These are phyloP conservation scores for Incumbomyces lentus DNA, from an alignment of 2,329 filamentous ascomycete species.

Conservation along the genomic window DNA sequence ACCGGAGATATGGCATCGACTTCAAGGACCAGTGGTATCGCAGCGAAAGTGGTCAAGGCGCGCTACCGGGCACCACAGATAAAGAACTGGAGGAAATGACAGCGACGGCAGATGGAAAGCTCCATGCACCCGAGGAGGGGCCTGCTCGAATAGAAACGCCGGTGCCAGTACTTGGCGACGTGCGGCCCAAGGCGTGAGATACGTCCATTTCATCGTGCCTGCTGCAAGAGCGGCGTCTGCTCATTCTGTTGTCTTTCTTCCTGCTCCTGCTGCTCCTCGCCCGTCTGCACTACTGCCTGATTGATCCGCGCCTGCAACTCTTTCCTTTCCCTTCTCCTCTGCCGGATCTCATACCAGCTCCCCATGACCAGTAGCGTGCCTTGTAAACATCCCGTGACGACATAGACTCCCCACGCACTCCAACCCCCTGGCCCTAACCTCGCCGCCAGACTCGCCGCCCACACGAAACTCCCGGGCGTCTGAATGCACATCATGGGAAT, in stretches of 20 bases:
- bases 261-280: slow-evolving; percentile 4
- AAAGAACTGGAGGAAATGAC: slow-evolving; percentile 21
- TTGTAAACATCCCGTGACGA: slow-evolving; percentile 78
- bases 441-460: slow-evolving; percentile 71
- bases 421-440: slow-evolving; percentile 74
- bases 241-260: slow-evolving; percentile 10
- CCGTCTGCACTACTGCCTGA: slow-evolving; percentile 2
- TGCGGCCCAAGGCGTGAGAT: background rate
- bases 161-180: background rate
- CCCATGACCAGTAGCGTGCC: slow-evolving; percentile 71
- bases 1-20: slow-evolving; percentile 48
- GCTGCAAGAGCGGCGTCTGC: slow-evolving; percentile 19
- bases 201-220: background rate
- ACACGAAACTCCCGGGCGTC: slow-evolving; percentile 83
- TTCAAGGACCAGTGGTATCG: slow-evolving; percentile 15
- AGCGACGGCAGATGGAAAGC: slow-evolving; percentile 17
- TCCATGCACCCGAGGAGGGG: background rate
- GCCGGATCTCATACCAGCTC: slow-evolving; percentile 50
- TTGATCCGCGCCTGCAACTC: slow-evolving; percentile 13
- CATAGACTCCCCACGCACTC: slow-evolving; percentile 91
- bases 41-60: slow-evolving; percentile 13
- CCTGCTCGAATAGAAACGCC: background rate
- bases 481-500: slow-evolving; percentile 99
- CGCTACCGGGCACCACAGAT: slow-evolving; percentile 16
- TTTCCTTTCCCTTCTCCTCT: slow-evolving; percentile 13